These are phyloP conservation scores for Rhynchosporium graminicola DNA, from an alignment of 2,329 filamentous ascomycete species.

Conservation along the genomic window DNA sequence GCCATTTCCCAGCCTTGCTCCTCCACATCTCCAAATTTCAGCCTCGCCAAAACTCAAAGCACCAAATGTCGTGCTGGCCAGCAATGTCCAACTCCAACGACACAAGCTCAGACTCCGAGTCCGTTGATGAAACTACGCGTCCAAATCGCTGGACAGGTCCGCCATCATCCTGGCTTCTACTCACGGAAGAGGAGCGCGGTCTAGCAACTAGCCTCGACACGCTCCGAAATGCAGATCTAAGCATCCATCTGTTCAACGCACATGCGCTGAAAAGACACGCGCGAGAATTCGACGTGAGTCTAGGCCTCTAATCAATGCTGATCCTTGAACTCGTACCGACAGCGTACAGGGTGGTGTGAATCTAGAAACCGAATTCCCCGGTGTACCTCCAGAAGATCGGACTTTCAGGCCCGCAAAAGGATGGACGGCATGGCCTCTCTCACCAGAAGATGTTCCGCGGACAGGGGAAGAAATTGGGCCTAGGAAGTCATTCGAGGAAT, in stretches of 20 bases:
- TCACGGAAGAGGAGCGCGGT: slow-evolving; percentile 63
- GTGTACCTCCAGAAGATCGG: slow-evolving; percentile 24
- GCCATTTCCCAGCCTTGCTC: slow-evolving; percentile 9
- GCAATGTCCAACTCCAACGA: slow-evolving; percentile 16
- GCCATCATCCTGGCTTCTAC: slow-evolving; percentile 63
- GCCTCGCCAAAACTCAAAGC: slow-evolving; percentile 7
- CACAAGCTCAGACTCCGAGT: slow-evolving; percentile 45
- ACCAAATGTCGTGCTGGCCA: slow-evolving; percentile 1
- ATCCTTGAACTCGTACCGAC: not conserved
- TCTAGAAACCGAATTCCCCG: slow-evolving; percentile 28
- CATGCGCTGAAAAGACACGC: slow-evolving; percentile 63
- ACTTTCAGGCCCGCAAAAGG: slow-evolving; percentile 54
- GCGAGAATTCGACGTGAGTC: slow-evolving; percentile 36
- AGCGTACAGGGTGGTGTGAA: slow-evolving; percentile 6
- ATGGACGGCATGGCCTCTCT: slow-evolving; percentile 89
- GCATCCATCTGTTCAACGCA: slow-evolving; percentile 77
- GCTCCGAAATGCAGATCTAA: slow-evolving; percentile 65
- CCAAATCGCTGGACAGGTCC: slow-evolving; percentile 75
- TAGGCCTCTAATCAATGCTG: slow-evolving; percentile 41
- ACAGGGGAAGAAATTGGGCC: slow-evolving; percentile 51
- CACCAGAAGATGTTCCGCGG: slow-evolving; percentile 60
- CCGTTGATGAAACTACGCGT: slow-evolving; percentile 44
- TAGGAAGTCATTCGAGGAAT: slow-evolving; percentile 51
- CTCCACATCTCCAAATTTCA: slow-evolving; percentile 1
- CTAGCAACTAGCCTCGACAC: slow-evolving; percentile 65